A percentile compares a stretch with the other conserved stretches of the same genome.
phyloP scores from a whole-genome alignment of 1,284 basidiomycete genomes.

The Ustilago sp. region DNA sequence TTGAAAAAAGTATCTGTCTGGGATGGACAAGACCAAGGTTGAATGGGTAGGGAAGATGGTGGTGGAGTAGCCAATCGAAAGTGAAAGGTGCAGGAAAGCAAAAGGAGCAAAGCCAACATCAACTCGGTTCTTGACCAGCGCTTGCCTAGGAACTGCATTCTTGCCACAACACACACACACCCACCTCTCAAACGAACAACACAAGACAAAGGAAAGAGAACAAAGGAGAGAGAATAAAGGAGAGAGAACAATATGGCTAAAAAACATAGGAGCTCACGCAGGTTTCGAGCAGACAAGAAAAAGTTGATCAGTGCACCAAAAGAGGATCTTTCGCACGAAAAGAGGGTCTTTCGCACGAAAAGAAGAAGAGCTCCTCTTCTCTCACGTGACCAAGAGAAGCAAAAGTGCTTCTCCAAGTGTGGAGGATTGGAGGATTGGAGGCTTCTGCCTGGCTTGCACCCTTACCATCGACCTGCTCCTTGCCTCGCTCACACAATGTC shows the following conservation, averaged over 20 bases:
- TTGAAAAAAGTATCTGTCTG: slow-evolving; percentile 29
- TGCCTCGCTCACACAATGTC: slow-evolving; percentile 13
- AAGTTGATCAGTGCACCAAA: neutral
- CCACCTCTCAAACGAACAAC: neutral
- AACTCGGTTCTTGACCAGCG: slow-evolving; percentile 17
- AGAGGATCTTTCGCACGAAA: slow-evolving; percentile 13
- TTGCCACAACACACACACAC: neutral
- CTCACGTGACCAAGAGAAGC: slow-evolving; percentile 8
- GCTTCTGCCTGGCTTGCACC: slow-evolving; percentile 9
- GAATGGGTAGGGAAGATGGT: slow-evolving; percentile 17
- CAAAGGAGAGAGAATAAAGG: neutral
- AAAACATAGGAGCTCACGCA: neutral
- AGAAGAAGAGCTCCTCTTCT: neutral
- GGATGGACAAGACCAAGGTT: slow-evolving; percentile 11
- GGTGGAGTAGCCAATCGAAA: slow-evolving; percentile 4
- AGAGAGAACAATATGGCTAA: neutral
- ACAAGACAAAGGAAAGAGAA: neutral
- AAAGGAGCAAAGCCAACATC: slow-evolving; percentile 25
- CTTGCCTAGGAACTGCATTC: slow-evolving; percentile 12
- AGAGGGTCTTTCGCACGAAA: slow-evolving; percentile 21
- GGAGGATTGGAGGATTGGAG: slow-evolving; percentile 34
- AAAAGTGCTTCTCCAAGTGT: neutral
- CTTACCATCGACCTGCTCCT: slow-evolving; percentile 3
- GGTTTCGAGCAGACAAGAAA: neutral
- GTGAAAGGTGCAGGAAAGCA: slow-evolving; percentile 17